Percentiles rank a stretch among this genome's conserved stretches.
These are phyloP conservation scores for Musa beccarii DNA, from an alignment of 176 grass and related monocot genomes.

Conservation along the genomic window DNA sequence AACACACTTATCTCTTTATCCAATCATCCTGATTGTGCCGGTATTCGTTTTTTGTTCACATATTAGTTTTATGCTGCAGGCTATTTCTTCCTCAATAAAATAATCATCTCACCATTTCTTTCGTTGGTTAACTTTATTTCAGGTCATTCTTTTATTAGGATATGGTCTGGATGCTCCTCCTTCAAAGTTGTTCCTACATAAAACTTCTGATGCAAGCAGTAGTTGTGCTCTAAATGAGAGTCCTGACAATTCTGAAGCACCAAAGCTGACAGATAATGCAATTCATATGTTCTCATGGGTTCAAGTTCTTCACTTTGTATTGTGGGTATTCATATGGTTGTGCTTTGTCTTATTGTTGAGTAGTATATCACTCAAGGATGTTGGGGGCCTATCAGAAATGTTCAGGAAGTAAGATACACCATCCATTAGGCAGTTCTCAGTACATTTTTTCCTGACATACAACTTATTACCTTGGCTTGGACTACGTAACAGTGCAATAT, in stretches of 20 bases:
- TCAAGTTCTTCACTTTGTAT: slow-evolving; percentile 47
- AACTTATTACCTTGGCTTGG: no score
- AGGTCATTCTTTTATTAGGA: slow-evolving; percentile 79
- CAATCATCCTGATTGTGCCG: slow-evolving; percentile 72
- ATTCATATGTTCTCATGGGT: slow-evolving; percentile 44
- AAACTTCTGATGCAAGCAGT: slow-evolving; percentile 25
- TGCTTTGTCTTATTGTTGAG: slow-evolving; percentile 62
- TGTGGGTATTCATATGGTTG: slow-evolving; percentile 65
- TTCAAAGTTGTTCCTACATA: slow-evolving; percentile 48
- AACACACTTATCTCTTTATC: slow-evolving; percentile 84
- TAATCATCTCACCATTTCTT: slow-evolving; percentile 3
- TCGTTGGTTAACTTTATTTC: slow-evolving; percentile 21
- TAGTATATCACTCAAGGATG: slow-evolving; percentile 56
- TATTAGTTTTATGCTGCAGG: background rate
- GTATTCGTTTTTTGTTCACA: slow-evolving; percentile 32
- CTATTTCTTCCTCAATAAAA: background rate
- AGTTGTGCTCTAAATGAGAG: slow-evolving; percentile 3
- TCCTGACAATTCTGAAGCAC: slow-evolving; percentile 19
- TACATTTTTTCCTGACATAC: no score
- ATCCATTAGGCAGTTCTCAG: background rate
- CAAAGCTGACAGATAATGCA: slow-evolving; percentile 14
- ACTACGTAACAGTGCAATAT: background rate
- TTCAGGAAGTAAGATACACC: slow-evolving; percentile 63
- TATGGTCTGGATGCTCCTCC: slow-evolving; percentile 80
- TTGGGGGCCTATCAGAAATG: slow-evolving; percentile 68